phyloP scores from a whole-genome alignment of 768 basidiomycete species.

The Lyophyllum atratum region DNA sequence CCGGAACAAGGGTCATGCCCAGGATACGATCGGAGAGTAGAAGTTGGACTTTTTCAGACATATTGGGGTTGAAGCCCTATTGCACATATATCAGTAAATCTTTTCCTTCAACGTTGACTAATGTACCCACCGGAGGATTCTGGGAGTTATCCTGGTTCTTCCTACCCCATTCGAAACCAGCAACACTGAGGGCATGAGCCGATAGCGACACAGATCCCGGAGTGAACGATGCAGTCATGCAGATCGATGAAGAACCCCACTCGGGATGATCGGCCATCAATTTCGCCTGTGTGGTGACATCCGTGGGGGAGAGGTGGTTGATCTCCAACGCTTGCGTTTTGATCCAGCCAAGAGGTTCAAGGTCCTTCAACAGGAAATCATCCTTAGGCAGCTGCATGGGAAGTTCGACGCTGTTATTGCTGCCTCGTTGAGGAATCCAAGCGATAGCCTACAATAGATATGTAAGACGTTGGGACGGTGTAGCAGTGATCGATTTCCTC shows the following conservation, averaged over 20 bases:
- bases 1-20: conserved; percentile 93
- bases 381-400: conserved; percentile 90
- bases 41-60: conserved; percentile 95
- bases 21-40: conserved; percentile 93
- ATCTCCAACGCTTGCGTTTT: conserved; percentile 96
- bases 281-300: conserved; percentile 93
- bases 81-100: conserved; percentile 12
- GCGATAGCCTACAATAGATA: conserved; percentile 64
- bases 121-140: conserved; percentile 63
- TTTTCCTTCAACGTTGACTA: not conserved
- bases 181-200: conserved; percentile 85
- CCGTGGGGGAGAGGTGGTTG: conserved; percentile 88
- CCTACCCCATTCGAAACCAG: conserved; percentile 97
- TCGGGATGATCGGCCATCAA: conserved; percentile 96
- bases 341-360: conserved; percentile 95
- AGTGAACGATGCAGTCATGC: conserved; percentile 93
- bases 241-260: conserved; percentile 92
- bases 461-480: not conserved
- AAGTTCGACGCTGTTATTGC: conserved; percentile 92
- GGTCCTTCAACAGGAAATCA: conserved; percentile 91
- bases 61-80: conserved; percentile 95
- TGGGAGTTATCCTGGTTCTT: conserved; percentile 87
- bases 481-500: conserved; percentile 7
- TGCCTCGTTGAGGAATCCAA: conserved; percentile 98
- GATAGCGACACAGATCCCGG: conserved; percentile 97